These are phyloP conservation scores for Alternaria sp. DNA, from an alignment of 2,329 filamentous ascomycete genomes.

Conservation along the genomic window DNA sequence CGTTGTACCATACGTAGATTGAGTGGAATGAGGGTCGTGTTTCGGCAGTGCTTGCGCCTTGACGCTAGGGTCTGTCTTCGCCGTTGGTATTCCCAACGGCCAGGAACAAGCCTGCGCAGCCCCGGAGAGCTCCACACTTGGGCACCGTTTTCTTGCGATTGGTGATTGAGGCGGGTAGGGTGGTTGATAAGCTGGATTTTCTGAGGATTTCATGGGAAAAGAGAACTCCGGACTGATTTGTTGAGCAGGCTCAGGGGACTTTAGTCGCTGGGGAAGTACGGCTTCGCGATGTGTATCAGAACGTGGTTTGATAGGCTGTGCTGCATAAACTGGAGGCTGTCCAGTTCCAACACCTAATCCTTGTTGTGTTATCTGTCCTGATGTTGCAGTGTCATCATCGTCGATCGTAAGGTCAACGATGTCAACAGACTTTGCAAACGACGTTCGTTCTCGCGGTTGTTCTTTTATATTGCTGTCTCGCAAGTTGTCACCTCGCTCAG, in stretches of 20 bases:
- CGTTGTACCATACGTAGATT: not conserved
- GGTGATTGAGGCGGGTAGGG: not conserved
- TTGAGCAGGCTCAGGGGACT: not conserved
- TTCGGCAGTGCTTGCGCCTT: not conserved
- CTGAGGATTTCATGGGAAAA: not conserved
- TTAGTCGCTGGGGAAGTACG: not conserved
- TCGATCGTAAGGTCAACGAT: conserved; percentile 12
- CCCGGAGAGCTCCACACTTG: not conserved
- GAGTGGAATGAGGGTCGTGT: not conserved
- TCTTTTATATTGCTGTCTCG: not conserved
- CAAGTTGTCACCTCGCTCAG: not conserved
- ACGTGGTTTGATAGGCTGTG: not conserved
- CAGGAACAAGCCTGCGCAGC: not conserved
- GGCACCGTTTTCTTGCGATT: not conserved
- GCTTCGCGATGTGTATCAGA: not conserved
- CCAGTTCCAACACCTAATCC: not conserved
- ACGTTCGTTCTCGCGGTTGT: not conserved
- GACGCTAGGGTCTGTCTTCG: not conserved
- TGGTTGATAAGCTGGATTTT: not conserved
- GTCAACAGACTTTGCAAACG: conserved; percentile 7
- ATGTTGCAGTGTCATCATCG: conserved; percentile 6
- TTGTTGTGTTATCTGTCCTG: not conserved
- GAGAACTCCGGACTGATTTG: not conserved
- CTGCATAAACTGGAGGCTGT: not conserved
- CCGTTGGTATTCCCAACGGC: not conserved